Conservation (phyloP, 495 filamentous ascomycete genomes). For the Lepraria neglecta region DNA sequence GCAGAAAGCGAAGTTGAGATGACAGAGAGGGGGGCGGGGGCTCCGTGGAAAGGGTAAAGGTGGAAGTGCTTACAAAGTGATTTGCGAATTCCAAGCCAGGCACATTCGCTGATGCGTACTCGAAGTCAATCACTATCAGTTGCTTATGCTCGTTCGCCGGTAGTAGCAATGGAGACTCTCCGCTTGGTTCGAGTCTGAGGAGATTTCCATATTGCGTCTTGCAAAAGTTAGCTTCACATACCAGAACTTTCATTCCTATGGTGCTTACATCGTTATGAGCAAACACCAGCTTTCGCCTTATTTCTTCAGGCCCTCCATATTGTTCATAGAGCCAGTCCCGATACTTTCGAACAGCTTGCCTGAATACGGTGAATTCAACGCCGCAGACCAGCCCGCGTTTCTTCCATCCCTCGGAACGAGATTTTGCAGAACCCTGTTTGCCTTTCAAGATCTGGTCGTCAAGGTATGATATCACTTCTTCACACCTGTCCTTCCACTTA, state of each 20-base stretch:
- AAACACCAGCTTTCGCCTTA: conserved; percentile 78
- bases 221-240: conserved; percentile 22
- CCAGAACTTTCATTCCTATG: background rate
- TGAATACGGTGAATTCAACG: conserved; percentile 75
- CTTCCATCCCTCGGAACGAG: conserved; percentile 51
- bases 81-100: conserved; percentile 92
- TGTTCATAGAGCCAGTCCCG: conserved; percentile 63
- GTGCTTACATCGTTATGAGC: conserved; percentile 88
- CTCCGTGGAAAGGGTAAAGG: no score
- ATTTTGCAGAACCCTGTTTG: conserved; percentile 34
- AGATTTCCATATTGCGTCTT: conserved; percentile 99
- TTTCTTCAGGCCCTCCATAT: conserved; percentile 57
- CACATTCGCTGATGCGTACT: conserved; percentile 88
- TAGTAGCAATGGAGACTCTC: conserved; percentile 79
- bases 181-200: conserved; percentile 75
- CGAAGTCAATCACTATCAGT: conserved; percentile 95
- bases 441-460: conserved; percentile 58
- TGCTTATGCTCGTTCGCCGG: conserved; percentile 91
- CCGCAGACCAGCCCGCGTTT: conserved; percentile 72
- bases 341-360: conserved; percentile 68
- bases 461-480: conserved; percentile 68
- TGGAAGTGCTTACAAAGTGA: conserved; percentile 64
- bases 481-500: conserved; percentile 79
- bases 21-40: background rate
- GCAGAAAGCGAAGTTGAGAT: conserved; percentile 28